phyloP scores from a whole-genome alignment of 2,329 filamentous ascomycete species.

The Escovopsis sp. region DNA sequence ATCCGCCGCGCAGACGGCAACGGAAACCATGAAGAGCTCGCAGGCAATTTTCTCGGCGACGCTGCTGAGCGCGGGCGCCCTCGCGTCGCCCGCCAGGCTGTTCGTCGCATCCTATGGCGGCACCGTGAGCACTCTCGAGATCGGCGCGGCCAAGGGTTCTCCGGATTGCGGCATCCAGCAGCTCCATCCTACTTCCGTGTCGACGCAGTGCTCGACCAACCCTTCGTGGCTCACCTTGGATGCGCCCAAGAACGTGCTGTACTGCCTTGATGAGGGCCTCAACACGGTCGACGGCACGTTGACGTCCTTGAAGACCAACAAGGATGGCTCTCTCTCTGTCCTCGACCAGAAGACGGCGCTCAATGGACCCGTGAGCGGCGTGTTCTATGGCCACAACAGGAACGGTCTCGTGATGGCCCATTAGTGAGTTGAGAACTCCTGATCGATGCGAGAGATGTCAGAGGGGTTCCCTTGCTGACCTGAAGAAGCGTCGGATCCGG shows the following conservation, averaged over 20 bases:
- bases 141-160: slow-evolving; percentile 12
- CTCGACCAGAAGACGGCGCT: slow-evolving; percentile 21
- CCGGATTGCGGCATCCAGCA: slow-evolving; percentile 11
- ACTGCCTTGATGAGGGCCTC: slow-evolving; percentile 46
- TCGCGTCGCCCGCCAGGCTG: slow-evolving; percentile 24
- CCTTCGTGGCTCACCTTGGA: slow-evolving; percentile 49
- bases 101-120: slow-evolving; percentile 36
- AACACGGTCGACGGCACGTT: slow-evolving; percentile 33
- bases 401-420: slow-evolving; percentile 28
- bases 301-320: slow-evolving; percentile 22
- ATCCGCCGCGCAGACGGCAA: no score
- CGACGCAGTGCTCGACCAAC: slow-evolving; percentile 34
- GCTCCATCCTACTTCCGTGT: slow-evolving; percentile 28
- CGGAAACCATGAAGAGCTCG: not conserved
- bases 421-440: slow-evolving; percentile 22
- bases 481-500: slow-evolving; percentile 22
- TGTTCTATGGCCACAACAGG: slow-evolving; percentile 27
- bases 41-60: slow-evolving; percentile 6
- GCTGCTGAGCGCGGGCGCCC: slow-evolving; percentile 9
- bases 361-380: slow-evolving; percentile 29
- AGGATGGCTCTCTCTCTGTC: slow-evolving; percentile 24
- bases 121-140: slow-evolving; percentile 31
- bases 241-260: slow-evolving; percentile 32
- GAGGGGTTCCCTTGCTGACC: not conserved
- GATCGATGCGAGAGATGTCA: not conserved